A percentile compares a stretch with the other conserved stretches of the same genome.
phyloP scores from a whole-genome alignment of 2,329 filamentous ascomycete genomes.

The Alternaria ventricosa region DNA sequence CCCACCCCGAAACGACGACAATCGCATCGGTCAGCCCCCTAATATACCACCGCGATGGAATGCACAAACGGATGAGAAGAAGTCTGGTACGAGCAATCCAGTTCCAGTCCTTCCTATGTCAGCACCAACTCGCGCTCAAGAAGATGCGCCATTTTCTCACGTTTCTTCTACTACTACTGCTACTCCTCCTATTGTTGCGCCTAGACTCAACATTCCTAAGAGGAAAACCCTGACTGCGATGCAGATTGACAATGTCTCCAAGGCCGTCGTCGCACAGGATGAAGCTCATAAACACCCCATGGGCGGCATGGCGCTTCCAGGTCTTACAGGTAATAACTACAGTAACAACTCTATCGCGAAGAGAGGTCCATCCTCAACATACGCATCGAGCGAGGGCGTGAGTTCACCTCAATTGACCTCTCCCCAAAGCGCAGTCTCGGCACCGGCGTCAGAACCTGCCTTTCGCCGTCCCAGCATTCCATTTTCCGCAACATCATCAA shows the following conservation, averaged over 20 bases:
- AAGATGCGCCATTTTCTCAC: conserved; percentile 11
- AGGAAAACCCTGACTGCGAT: conserved; percentile 53
- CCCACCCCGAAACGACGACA: conserved; percentile 29
- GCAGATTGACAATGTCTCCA: conserved; percentile 50
- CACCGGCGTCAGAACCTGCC: conserved; percentile 21
- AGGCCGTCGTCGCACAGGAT: conserved; percentile 27
- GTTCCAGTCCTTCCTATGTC: conserved; percentile 23
- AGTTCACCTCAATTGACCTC: conserved; percentile 22
- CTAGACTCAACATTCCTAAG: conserved; percentile 51
- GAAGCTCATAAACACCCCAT: conserved; percentile 19
- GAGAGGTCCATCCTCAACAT: conserved; percentile 4
- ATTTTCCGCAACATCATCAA: conserved; percentile 27
- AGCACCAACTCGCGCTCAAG: conserved; percentile 20
- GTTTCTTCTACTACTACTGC: conserved; percentile 9
- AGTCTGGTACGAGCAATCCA: conserved; percentile 46
- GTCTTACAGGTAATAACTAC: conserved; percentile 18
- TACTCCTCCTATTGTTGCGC: conserved; percentile 34
- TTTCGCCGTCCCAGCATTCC: conserved; percentile 43
- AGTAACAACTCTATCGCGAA: conserved; percentile 12
- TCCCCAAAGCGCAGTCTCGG: conserved; percentile 23
- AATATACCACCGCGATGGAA: conserved; percentile 25
- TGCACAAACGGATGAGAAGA: conserved; percentile 42
- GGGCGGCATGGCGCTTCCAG: conserved; percentile 28
- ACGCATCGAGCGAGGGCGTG: conserved; percentile 20
- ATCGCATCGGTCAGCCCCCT: conserved; percentile 10